These are phyloP conservation scores for Podospora conica DNA, from an alignment of 495 filamentous ascomycete species.

Conservation along the genomic window DNA sequence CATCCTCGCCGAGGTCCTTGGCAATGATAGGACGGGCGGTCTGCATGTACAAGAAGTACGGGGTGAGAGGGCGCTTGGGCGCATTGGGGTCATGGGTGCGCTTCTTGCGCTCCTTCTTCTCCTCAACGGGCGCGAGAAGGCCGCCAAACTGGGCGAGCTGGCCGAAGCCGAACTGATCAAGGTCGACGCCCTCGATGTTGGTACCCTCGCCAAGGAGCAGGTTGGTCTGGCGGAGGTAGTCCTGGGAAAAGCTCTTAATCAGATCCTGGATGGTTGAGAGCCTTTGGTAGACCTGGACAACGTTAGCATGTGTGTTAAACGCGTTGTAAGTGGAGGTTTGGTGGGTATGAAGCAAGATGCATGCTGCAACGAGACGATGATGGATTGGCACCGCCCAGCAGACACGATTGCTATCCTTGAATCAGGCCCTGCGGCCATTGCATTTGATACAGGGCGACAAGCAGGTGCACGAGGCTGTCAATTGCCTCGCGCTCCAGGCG, in stretches of 20 bases:
- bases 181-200: slow-evolving; percentile 32
- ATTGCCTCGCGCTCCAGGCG: too few species aligned
- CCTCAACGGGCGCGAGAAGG: slow-evolving; percentile 43
- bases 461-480: background rate
- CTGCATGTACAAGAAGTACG: slow-evolving; percentile 91
- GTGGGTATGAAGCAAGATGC: background rate
- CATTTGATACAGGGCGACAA: background rate
- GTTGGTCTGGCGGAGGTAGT: slow-evolving; percentile 78
- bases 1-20: slow-evolving; percentile 61
- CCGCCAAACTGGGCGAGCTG: slow-evolving; percentile 32
- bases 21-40: slow-evolving; percentile 71
- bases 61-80: slow-evolving; percentile 86
- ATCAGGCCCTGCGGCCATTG: too few species aligned
- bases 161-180: slow-evolving; percentile 16
- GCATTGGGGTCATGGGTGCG: slow-evolving; percentile 86
- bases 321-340: background rate
- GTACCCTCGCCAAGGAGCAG: slow-evolving; percentile 63
- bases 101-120: slow-evolving; percentile 82
- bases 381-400: background rate
- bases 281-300: slow-evolving; percentile 61
- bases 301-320: slow-evolving; percentile 20
- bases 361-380: background rate
- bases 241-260: slow-evolving; percentile 65
- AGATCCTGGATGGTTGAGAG: slow-evolving; percentile 67
- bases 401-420: background rate